These are phyloP conservation scores for Pythium guiyangense DNA, from an alignment of 352 stramenopile species.

Conservation along the genomic window DNA sequence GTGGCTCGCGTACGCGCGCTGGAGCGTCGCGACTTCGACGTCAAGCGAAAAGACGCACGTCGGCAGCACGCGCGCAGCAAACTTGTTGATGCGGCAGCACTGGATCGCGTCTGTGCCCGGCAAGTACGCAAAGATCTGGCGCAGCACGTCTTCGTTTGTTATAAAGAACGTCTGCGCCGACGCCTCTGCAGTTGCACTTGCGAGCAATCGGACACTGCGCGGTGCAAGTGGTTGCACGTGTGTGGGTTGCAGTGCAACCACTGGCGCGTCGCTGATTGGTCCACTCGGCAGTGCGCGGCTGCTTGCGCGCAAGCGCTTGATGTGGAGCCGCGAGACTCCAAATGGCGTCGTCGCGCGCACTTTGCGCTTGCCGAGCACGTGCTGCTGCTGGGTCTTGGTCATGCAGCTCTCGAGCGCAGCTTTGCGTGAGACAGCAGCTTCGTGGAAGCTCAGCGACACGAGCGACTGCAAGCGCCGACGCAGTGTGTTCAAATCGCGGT, in stretches of 20 bases:
- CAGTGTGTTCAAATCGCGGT: constrained; percentile 81
- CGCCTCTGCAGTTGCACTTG: neutral
- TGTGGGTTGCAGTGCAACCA: too few relatives aligned
- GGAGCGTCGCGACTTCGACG: constrained; percentile 43
- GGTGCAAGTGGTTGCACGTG: too few relatives aligned
- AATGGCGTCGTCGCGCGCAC: constrained; percentile 37
- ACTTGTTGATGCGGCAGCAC: constrained; percentile 60
- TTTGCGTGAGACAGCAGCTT: constrained; percentile 62
- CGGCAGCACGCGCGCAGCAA: constrained; percentile 47
- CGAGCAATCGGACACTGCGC: constrained; percentile 1
- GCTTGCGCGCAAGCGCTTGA: constrained; percentile 41
- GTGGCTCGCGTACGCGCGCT: constrained; percentile 18
- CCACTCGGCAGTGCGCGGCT: neutral
- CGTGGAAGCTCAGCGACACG: constrained; percentile 85
- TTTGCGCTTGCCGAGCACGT: constrained; percentile 50
- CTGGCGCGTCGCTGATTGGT: neutral
- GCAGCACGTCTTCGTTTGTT: constrained; percentile 69
- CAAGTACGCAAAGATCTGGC: constrained; percentile 63
- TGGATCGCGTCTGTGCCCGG: constrained; percentile 59
- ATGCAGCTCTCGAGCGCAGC: constrained; percentile 20
- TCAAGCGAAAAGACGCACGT: constrained; percentile 43
- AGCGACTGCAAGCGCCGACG: constrained; percentile 76
- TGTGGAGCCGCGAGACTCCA: constrained; percentile 51
- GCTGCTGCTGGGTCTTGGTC: constrained; percentile 9
- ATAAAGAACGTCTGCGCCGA: constrained; percentile 46